Conservation (phyloP, 495 filamentous ascomycete species). For the Penicillium dipodomyicola region DNA sequence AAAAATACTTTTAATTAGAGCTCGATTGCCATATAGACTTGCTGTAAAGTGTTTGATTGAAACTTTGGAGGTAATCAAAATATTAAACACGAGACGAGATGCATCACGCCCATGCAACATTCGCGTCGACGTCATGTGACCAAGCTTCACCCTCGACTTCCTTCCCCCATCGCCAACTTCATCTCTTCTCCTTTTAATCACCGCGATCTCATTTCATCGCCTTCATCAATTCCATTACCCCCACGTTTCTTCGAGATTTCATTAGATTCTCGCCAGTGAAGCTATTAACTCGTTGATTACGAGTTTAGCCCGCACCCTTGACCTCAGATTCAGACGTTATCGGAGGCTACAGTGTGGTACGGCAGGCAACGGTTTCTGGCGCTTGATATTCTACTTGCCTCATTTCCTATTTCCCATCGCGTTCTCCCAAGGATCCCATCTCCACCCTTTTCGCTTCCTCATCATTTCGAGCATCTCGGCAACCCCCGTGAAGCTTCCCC, state of each 20-base stretch:
- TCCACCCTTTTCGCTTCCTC: constrained; percentile 15
- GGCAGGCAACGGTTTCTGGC: constrained; percentile 15
- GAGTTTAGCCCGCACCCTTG: constrained; percentile 3
- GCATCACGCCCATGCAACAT: constrained; percentile 2
- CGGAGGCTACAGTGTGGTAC: constrained; percentile 10
- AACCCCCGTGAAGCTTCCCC: constrained; percentile 17
- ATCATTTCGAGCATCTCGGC: constrained; percentile 15
- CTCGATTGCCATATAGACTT: not conserved
- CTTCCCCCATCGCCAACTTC: not conserved
- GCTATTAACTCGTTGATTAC: not conserved
- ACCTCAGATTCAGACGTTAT: constrained; percentile 11
- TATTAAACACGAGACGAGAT: constrained; percentile 1
- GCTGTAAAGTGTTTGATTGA: constrained; percentile 5
- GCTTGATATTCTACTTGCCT: constrained; percentile 16
- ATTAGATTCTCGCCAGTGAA: not conserved
- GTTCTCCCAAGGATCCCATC: constrained; percentile 22
- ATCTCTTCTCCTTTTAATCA: constrained; percentile 8
- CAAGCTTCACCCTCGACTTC: constrained; percentile 6
- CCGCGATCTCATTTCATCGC: not conserved
- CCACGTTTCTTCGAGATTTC: not conserved
- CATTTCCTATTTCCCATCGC: constrained; percentile 28
- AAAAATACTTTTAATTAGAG: not conserved
- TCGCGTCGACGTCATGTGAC: constrained; percentile 11
- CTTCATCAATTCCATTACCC: not conserved
- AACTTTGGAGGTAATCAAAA: constrained; percentile 5